A percentile compares a stretch with the other conserved stretches of the same genome.
Conservation (phyloP, 805 yeast species). For the Ogataea angusta region DNA sequence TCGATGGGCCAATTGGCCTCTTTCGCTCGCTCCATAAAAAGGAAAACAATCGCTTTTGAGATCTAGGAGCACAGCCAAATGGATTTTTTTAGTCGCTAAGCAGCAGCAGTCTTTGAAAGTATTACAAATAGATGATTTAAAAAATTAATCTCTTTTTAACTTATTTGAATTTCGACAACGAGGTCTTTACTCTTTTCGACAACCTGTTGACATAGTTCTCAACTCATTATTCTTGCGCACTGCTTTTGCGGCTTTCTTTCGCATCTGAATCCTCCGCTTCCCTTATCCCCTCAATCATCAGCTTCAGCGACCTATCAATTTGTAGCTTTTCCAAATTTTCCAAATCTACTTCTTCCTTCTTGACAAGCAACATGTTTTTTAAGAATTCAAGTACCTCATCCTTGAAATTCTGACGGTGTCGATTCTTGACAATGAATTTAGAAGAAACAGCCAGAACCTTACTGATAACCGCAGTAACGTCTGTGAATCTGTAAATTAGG, state of each 20-base stretch:
- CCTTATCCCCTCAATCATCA: slow-evolving; percentile 17
- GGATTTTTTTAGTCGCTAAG: neutral
- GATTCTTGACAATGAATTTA: slow-evolving; percentile 25
- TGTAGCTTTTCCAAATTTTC: slow-evolving; percentile 22
- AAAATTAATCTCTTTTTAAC: too few species aligned
- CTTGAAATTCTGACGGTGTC: slow-evolving; percentile 24
- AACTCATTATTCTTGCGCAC: too few species aligned
- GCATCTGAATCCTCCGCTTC: slow-evolving; percentile 1
- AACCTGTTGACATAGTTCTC: too few species aligned
- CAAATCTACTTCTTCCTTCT: slow-evolving; percentile 25
- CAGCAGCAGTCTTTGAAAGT: too few species aligned
- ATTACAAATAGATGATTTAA: too few species aligned
- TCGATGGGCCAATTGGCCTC: neutral
- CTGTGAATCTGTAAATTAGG: slow-evolving; percentile 30
- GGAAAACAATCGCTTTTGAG: neutral
- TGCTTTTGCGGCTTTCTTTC: too few species aligned
- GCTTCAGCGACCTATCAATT: slow-evolving; percentile 26
- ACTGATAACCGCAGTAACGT: slow-evolving; percentile 25
- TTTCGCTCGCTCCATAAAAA: slow-evolving; percentile 8
- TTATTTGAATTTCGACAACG: too few species aligned
- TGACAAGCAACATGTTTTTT: slow-evolving; percentile 32
- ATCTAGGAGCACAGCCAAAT: slow-evolving; percentile 6
- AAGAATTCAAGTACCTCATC: slow-evolving; percentile 34
- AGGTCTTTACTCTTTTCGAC: too few species aligned
- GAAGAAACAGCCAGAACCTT: slow-evolving; percentile 28